A percentile compares a stretch with the other conserved stretches of the same genome.
Evolutionary conservation across 163 green algal species (phyloP).

Genomic region (Prototheca wickerhamii): DNA sequence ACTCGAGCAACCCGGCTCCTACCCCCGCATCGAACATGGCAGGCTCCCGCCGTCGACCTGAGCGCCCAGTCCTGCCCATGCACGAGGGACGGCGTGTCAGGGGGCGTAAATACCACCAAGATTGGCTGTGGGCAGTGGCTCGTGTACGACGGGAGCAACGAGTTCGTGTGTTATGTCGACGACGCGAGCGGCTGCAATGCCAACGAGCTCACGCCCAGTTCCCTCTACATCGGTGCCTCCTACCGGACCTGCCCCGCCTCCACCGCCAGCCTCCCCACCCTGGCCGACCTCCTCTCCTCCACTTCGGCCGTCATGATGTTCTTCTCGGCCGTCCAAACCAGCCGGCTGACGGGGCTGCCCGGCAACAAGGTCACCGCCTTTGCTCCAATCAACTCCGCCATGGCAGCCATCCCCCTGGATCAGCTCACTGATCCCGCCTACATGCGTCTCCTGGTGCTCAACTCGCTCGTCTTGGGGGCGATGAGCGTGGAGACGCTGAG

Average conservation of each 20-base stretch:
- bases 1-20: not conserved
- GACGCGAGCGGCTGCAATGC: not conserved
- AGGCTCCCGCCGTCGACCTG: too few relatives aligned
- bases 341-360: not conserved
- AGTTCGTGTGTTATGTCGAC: not conserved
- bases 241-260: not conserved
- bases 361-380: not conserved
- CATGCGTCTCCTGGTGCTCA: not conserved
- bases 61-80: not conserved
- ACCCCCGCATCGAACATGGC: not conserved
- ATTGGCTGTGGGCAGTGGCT: constrained; percentile 1
- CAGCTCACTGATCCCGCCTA: not conserved
- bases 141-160: not conserved
- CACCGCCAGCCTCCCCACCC: not conserved
- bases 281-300: not conserved
- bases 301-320: not conserved
- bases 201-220: not conserved
- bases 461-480: not conserved
- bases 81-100: not conserved
- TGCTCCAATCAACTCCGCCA: not conserved
- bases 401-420: not conserved
- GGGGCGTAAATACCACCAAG: not conserved
- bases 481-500: not conserved
- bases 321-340: not conserved
- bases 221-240: not conserved